Conservation (phyloP, 2,329 filamentous ascomycete species). For the Aspergillus sp. region DNA sequence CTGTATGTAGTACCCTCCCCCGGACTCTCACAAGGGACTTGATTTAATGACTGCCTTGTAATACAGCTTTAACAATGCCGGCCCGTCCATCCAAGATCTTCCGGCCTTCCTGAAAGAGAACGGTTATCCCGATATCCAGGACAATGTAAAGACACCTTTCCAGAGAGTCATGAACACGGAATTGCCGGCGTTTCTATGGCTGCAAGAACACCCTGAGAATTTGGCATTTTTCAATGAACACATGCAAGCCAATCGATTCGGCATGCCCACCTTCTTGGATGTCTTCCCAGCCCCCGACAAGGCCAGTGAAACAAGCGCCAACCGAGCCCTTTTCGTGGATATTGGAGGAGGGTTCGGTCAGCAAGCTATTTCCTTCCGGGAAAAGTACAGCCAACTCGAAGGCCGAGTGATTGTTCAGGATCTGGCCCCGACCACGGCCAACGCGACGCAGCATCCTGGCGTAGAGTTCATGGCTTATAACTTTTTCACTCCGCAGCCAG, state of each 20-base stretch:
- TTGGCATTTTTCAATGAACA: background rate
- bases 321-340: conserved; percentile 11
- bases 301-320: background rate
- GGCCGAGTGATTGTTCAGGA: conserved; percentile 15
- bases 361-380: background rate
- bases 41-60: background rate
- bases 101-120: background rate
- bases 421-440: background rate
- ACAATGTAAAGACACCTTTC: background rate
- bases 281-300: background rate
- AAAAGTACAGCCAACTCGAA: background rate
- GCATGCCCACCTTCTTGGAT: background rate
- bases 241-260: background rate
- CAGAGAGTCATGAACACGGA: conserved; percentile 9
- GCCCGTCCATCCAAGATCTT: conserved; percentile 9
- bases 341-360: conserved; percentile 14
- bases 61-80: conserved; percentile 20
- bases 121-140: conserved; percentile 1
- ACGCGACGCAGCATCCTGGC: background rate
- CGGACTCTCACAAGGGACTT: background rate
- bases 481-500: conserved; percentile 14
- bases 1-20: background rate
- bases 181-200: conserved; percentile 1
- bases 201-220: conserved; percentile 1
- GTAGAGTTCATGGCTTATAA: conserved; percentile 18